Conservation (phyloP, 768 basidiomycete genomes). For the Phanerochaete carnosa region DNA sequence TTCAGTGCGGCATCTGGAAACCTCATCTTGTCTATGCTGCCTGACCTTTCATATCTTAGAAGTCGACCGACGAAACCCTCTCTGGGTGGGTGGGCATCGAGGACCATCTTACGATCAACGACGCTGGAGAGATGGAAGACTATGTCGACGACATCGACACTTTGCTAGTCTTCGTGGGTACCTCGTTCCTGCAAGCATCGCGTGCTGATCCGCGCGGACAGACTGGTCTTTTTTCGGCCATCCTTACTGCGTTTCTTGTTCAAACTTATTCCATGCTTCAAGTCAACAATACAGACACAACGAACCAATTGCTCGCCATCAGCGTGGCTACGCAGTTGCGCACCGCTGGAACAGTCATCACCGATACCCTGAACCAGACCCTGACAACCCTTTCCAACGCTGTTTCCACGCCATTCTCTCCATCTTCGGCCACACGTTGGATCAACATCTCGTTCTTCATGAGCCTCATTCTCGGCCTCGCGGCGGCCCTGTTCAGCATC, state of each 20-base stretch:
- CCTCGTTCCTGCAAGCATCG: neutral
- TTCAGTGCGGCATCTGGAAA: no score
- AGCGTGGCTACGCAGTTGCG: neutral
- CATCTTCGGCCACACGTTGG: neutral
- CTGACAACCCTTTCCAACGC: neutral
- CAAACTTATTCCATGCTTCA: neutral
- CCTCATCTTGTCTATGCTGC: no score
- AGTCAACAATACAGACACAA: neutral
- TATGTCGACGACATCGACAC: constrained; percentile 4
- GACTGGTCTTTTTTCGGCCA: constrained; percentile 1
- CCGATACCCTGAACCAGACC: neutral
- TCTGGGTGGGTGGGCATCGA: constrained; percentile 5
- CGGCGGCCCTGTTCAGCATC: neutral
- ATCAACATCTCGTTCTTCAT: constrained; percentile 1
- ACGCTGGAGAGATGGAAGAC: neutral
- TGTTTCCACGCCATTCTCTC: neutral
- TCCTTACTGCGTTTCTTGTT: neutral
- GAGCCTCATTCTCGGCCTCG: neutral
- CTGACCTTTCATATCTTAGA: no score
- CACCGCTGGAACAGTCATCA: neutral
- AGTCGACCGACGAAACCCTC: no score
- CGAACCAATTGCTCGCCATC: neutral
- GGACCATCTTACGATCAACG: neutral
- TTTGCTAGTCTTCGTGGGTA: constrained; percentile 6
- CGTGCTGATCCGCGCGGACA: neutral